These are phyloP conservation scores for Blastomyces parvus DNA, from an alignment of 2,329 filamentous ascomycete genomes.

Conservation along the genomic window DNA sequence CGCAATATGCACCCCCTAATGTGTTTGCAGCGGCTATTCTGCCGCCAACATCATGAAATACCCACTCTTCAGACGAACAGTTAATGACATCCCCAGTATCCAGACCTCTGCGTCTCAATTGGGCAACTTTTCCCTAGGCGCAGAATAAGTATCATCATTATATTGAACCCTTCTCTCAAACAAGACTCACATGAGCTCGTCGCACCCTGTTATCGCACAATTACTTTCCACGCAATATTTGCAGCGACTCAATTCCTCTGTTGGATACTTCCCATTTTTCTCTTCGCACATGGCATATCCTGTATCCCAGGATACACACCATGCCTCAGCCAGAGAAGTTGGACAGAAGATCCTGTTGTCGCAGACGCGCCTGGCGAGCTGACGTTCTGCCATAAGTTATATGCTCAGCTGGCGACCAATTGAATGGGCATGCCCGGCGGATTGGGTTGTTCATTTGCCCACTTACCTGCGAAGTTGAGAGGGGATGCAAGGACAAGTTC, in stretches of 20 bases:
- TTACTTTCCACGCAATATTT: slow-evolving; percentile 1
- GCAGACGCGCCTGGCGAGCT: not conserved
- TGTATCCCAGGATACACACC: slow-evolving; percentile 1
- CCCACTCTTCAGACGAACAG: too few species aligned
- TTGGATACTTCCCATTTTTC: not conserved
- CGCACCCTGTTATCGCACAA: not conserved
- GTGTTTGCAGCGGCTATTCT: too few species aligned
- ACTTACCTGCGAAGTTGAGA: not conserved
- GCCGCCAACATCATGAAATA: too few species aligned
- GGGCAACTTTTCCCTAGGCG: not conserved
- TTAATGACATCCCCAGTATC: too few species aligned
- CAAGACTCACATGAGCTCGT: not conserved
- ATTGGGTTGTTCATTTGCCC: not conserved
- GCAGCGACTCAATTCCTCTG: not conserved
- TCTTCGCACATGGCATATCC: not conserved
- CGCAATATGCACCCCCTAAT: too few species aligned
- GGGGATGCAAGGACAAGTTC: not conserved
- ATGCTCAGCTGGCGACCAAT: not conserved
- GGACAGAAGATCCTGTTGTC: not conserved
- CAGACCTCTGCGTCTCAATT: not conserved
- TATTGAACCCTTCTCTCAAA: not conserved
- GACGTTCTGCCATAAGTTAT: not conserved
- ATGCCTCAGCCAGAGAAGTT: not conserved
- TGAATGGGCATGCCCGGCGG: not conserved
- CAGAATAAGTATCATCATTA: not conserved